phyloP scores from a whole-genome alignment of 2,329 filamentous ascomycete genomes.

The Botrytis squamosa region DNA sequence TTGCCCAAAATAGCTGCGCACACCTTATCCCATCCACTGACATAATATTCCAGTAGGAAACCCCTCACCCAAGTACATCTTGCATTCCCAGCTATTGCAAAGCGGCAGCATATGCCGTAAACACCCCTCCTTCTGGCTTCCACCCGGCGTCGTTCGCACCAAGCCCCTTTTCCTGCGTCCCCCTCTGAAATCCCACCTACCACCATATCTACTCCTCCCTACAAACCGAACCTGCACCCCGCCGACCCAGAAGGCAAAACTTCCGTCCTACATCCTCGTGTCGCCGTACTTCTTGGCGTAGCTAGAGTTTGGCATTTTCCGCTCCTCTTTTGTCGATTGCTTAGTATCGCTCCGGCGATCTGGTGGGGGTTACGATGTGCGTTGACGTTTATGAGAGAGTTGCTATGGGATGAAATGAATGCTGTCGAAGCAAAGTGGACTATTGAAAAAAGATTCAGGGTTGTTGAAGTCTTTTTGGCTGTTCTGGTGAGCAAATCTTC shows the following conservation, averaged over 20 bases:
- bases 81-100: constrained; percentile 31
- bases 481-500: constrained; percentile 63
- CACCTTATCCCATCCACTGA: neutral
- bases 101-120: constrained; percentile 41
- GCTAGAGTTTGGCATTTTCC: constrained; percentile 70
- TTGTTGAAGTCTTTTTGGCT: constrained; percentile 69
- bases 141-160: constrained; percentile 27
- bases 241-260: constrained; percentile 31
- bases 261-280: constrained; percentile 67
- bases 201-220: constrained; percentile 14
- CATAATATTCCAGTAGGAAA: constrained; percentile 2
- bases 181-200: constrained; percentile 19
- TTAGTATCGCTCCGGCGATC: constrained; percentile 67
- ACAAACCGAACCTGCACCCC: constrained; percentile 32
- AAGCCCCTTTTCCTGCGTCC: constrained; percentile 16
- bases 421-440: constrained; percentile 43
- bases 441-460: constrained; percentile 50
- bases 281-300: constrained; percentile 75
- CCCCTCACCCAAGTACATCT: neutral
- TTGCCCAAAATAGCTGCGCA: neutral
- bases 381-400: constrained; percentile 64
- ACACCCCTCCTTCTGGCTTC: constrained; percentile 37
- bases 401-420: constrained; percentile 51
- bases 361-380: constrained; percentile 71
- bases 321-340: constrained; percentile 68